phyloP scores from a whole-genome alignment of 192 early-diverging fungal species.

The Ramicandelaber brevisporus region DNA sequence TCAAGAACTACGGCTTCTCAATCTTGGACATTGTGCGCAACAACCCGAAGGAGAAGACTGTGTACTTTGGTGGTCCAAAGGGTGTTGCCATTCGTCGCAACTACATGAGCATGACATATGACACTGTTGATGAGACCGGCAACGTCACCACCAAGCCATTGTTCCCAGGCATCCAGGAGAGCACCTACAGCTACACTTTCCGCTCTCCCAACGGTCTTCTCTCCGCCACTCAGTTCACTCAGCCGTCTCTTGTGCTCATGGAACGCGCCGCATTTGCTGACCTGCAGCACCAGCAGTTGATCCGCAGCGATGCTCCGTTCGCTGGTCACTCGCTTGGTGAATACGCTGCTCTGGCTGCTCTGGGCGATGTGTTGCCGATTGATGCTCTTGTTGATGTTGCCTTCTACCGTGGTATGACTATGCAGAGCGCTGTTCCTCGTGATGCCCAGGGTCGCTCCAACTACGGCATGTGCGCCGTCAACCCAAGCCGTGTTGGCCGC shows the following conservation, averaged over 20 bases:
- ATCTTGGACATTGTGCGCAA: constrained; percentile 70
- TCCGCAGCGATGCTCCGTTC: constrained; percentile 58
- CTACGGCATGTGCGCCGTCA: constrained; percentile 87
- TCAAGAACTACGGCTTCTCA: constrained; percentile 63
- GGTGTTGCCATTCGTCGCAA: constrained; percentile 55
- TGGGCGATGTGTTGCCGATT: constrained; percentile 65
- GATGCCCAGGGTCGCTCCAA: constrained; percentile 54
- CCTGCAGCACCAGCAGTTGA: constrained; percentile 66
- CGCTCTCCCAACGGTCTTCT: constrained; percentile 59
- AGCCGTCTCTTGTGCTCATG: constrained; percentile 71
- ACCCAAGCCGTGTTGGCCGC: constrained; percentile 65
- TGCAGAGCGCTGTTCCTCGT: constrained; percentile 79
- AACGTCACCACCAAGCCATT: constrained; percentile 48
- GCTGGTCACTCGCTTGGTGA: constrained; percentile 93
- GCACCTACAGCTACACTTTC: constrained; percentile 57
- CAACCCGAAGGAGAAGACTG: constrained; percentile 59
- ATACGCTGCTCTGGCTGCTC: constrained; percentile 70
- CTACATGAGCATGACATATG: constrained; percentile 82
- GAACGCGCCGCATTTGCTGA: constrained; percentile 79
- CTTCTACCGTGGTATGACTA: constrained; percentile 95
- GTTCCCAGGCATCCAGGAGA: constrained; percentile 63
- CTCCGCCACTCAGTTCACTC: constrained; percentile 87
- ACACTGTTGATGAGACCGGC: constrained; percentile 49
- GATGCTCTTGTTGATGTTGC: constrained; percentile 73
- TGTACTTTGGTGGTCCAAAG: constrained; percentile 71